Evolutionary conservation across 2,329 filamentous ascomycete species (phyloP).

Genomic region (Shiraia bambusicola): DNA sequence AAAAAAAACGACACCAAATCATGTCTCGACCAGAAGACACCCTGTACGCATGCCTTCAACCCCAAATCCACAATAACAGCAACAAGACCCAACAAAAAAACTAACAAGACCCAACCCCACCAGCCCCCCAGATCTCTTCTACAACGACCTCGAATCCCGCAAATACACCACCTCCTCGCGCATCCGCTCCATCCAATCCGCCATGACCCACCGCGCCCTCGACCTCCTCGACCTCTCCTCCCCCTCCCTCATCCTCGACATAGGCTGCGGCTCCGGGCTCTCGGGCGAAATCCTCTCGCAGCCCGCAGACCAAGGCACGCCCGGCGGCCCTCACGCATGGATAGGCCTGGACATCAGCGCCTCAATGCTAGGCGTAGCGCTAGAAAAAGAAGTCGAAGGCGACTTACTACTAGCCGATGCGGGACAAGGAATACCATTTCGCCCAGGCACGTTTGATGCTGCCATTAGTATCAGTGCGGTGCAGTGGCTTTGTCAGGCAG

Average conservation of each 20-base stretch:
- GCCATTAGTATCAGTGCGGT: constrained; percentile 93
- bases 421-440: constrained; percentile 91
- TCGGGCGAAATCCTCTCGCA: constrained; percentile 89
- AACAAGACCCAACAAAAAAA: constrained; percentile 12
- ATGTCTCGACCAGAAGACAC: constrained; percentile 98
- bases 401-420: constrained; percentile 95
- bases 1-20: constrained; percentile 47
- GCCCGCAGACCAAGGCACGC: constrained; percentile 61
- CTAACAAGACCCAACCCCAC: constrained; percentile 41
- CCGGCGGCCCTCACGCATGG: constrained; percentile 86
- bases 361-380: constrained; percentile 93
- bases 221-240: constrained; percentile 79
- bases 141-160: constrained; percentile 90
- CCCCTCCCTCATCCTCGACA: constrained; percentile 87
- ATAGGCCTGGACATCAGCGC: constrained; percentile 95
- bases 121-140: constrained; percentile 94
- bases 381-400: constrained; percentile 88
- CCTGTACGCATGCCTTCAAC: constrained; percentile 61
- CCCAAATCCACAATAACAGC: constrained; percentile 6
- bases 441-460: constrained; percentile 88
- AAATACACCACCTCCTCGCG: constrained; percentile 97
- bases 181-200: constrained; percentile 91
- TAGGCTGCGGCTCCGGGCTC: constrained; percentile 94
- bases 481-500: constrained; percentile 98
- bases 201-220: constrained; percentile 91